These are phyloP conservation scores for Acephala macrosclerotiorum DNA, from an alignment of 2,329 filamentous ascomycete genomes.

Conservation along the genomic window DNA sequence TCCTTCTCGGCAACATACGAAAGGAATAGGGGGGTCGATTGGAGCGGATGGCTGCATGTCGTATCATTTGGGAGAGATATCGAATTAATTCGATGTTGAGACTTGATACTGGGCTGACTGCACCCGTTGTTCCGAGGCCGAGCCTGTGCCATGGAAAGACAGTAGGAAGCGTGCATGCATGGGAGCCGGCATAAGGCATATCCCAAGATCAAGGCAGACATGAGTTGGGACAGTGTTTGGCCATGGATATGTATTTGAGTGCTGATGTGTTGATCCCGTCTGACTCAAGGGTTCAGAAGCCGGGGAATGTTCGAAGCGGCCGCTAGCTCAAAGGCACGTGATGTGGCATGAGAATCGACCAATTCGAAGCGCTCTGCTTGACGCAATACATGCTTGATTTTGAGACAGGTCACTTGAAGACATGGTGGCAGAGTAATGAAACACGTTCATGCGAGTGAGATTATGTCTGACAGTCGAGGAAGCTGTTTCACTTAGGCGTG, in stretches of 20 bases:
- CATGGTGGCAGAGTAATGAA: not conserved
- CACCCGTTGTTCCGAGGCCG: not conserved
- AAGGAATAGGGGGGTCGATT: not conserved
- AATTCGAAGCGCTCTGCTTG: not conserved
- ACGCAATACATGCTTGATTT: not conserved
- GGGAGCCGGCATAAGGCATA: not conserved
- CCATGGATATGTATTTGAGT: not conserved
- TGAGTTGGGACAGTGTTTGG: not conserved
- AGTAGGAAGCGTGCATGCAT: not conserved
- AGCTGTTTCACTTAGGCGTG: not conserved
- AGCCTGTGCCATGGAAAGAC: not conserved
- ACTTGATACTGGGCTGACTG: not conserved
- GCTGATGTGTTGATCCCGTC: not conserved
- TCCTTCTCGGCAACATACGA: not conserved
- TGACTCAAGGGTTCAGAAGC: no score
- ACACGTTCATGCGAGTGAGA: not conserved
- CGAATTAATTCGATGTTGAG: not conserved
- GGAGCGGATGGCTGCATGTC: not conserved
- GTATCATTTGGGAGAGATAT: not conserved
- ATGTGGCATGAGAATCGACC: no score
- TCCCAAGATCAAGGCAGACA: slow-evolving; percentile 2
- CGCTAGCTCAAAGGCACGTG: no score
- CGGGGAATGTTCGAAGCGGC: no score
- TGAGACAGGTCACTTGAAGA: not conserved
- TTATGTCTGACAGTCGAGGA: not conserved